phyloP scores from a whole-genome alignment of 2,329 filamentous ascomycete species.

The Calonectria multiphialidica region DNA sequence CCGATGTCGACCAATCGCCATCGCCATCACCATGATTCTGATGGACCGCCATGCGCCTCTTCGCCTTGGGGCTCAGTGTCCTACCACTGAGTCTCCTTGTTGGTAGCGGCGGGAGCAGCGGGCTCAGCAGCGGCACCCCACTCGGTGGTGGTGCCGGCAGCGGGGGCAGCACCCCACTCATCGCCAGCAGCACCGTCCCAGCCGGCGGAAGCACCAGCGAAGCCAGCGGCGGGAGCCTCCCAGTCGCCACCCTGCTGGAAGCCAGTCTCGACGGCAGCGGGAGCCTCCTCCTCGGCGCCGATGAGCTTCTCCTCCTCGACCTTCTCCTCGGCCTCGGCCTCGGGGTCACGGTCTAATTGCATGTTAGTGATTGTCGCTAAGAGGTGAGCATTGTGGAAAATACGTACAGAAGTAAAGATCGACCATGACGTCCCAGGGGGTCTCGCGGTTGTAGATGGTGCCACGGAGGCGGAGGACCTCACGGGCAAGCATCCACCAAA shows the following conservation, averaged over 20 bases:
- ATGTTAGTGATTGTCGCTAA: slow-evolving; percentile 28
- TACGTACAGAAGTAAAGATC: slow-evolving; percentile 97
- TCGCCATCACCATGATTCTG: slow-evolving; percentile 30
- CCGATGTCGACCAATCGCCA: slow-evolving; percentile 41
- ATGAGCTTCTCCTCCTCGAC: slow-evolving; percentile 92
- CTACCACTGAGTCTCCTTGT: slow-evolving; percentile 70
- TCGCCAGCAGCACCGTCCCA: slow-evolving; percentile 69
- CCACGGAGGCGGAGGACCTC: slow-evolving; percentile 99
- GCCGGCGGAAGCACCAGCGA: slow-evolving; percentile 72
- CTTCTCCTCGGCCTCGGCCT: slow-evolving; percentile 99
- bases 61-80: slow-evolving; percentile 37
- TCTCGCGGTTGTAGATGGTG: slow-evolving; percentile 95
- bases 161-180: slow-evolving; percentile 73
- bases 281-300: slow-evolving; percentile 87
- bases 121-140: slow-evolving; percentile 75
- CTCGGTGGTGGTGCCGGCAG: slow-evolving; percentile 73
- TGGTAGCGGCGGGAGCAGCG: slow-evolving; percentile 55
- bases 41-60: slow-evolving; percentile 9
- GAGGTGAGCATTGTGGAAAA: background rate
- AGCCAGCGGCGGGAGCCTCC: slow-evolving; percentile 83
- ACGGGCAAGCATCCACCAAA: slow-evolving; percentile 99
- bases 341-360: slow-evolving; percentile 88
- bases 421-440: slow-evolving; percentile 99
- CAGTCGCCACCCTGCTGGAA: slow-evolving; percentile 82
- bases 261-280: slow-evolving; percentile 78